phyloP scores from a whole-genome alignment of 177 flowering plant species.

The Tripterygium wilfordii region DNA sequence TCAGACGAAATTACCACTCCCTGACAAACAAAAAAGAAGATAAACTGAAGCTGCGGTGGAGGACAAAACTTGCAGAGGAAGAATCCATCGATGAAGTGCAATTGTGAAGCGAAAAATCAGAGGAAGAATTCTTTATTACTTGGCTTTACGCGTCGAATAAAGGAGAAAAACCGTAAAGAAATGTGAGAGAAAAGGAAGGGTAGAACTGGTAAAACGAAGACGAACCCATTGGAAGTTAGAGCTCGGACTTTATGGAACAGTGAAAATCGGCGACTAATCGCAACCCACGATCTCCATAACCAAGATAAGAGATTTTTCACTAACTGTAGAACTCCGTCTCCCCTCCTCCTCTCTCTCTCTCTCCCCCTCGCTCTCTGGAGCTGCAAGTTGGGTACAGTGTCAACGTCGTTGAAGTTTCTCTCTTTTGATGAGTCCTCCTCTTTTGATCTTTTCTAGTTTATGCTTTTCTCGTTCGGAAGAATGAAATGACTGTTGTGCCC shows the following conservation, averaged over 20 bases:
- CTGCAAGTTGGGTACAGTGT: constrained; percentile 16
- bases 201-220: constrained; percentile 3
- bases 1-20: too few species aligned
- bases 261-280: constrained; percentile 7
- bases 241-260: constrained; percentile 10
- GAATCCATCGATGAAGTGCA: constrained; percentile 1
- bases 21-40: background rate
- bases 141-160: constrained; percentile 23
- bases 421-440: too few species aligned
- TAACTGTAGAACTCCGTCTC: too few species aligned
- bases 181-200: background rate
- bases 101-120: background rate
- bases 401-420: constrained; percentile 16
- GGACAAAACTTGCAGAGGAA: too few species aligned
- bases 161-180: background rate
- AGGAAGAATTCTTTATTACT: background rate
- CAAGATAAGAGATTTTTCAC: too few species aligned
- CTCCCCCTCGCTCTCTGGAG: constrained; percentile 1
- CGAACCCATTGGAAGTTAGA: background rate
- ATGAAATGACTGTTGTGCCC: too few species aligned
- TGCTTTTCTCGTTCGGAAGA: too few species aligned
- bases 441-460: too few species aligned
- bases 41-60: background rate
- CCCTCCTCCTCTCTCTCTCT: constrained; percentile 12
- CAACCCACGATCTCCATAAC: constrained; percentile 12